Percentiles rank a stretch among this genome's conserved stretches.
Conservation (phyloP, 2,329 filamentous ascomycete species). For the Clonostachys solani region DNA sequence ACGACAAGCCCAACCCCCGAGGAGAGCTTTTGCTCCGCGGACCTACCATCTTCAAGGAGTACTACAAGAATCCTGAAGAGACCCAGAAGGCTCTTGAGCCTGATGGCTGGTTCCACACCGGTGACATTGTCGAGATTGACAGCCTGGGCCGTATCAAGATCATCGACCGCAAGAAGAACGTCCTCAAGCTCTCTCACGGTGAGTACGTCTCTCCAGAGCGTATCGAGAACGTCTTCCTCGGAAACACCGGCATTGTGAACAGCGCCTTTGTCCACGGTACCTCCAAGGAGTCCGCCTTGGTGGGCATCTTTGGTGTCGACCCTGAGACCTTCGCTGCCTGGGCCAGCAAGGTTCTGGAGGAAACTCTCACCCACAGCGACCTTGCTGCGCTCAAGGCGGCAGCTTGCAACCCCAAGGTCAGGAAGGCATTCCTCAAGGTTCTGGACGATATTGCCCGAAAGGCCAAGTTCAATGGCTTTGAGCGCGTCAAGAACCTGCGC, state of each 20-base stretch:
- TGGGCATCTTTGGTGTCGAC: conserved; percentile 85
- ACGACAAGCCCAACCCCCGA: conserved; percentile 84
- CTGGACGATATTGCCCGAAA: conserved; percentile 74
- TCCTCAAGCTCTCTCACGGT: conserved; percentile 96
- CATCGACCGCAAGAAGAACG: conserved; percentile 96
- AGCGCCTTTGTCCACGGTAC: conserved; percentile 92
- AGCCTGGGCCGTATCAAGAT: conserved; percentile 83
- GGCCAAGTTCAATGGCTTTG: conserved; percentile 89
- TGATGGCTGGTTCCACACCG: conserved; percentile 96
- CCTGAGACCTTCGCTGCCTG: conserved; percentile 79
- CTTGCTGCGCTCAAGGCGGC: conserved; percentile 62
- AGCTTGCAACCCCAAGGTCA: conserved; percentile 64
- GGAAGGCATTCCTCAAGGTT: conserved; percentile 71
- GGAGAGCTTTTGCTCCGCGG: conserved; percentile 86
- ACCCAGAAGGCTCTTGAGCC: conserved; percentile 76
- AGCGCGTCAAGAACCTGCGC: conserved; percentile 71
- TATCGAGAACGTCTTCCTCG: conserved; percentile 91
- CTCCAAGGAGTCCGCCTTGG: conserved; percentile 72
- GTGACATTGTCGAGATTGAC: conserved; percentile 86
- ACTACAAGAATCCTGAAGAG: conserved; percentile 87
- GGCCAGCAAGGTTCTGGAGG: conserved; percentile 71
- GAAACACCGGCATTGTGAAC: conserved; percentile 71
- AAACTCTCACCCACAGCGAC: conserved; percentile 61
- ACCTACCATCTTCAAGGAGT: conserved; percentile 75
- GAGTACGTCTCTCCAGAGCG: conserved; percentile 98